phyloP scores from a whole-genome alignment of 148 eudicot species.

The Rhododendron griersonianum region DNA sequence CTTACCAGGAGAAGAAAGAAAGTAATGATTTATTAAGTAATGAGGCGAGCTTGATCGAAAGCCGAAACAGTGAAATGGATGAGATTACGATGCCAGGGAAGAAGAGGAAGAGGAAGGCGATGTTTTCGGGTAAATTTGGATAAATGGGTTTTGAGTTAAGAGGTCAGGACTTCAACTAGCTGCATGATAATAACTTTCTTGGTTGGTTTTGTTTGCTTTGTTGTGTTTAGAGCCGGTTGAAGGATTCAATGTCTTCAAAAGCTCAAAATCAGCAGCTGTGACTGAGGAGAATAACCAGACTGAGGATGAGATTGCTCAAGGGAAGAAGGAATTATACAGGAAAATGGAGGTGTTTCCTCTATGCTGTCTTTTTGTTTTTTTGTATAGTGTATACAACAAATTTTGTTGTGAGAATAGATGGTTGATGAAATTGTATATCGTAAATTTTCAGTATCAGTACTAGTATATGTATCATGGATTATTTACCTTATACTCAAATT shows the following conservation, averaged over 20 bases:
- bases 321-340: constrained; percentile 58
- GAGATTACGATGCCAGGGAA: constrained; percentile 28
- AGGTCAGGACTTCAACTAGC: background rate
- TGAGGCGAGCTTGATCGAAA: constrained; percentile 17
- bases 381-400: background rate
- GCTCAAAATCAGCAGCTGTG: constrained; percentile 32
- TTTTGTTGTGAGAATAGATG: background rate
- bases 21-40: constrained; percentile 23
- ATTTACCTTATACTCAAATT: background rate
- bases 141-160: background rate
- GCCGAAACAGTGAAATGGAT: constrained; percentile 21
- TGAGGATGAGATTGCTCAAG: constrained; percentile 30
- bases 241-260: constrained; percentile 78
- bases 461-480: background rate
- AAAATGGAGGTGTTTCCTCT: constrained; percentile 61
- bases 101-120: constrained; percentile 74
- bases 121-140: constrained; percentile 35
- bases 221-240: constrained; percentile 47
- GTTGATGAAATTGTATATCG: background rate
- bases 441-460: background rate
- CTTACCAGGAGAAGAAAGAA: constrained; percentile 56
- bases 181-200: background rate
- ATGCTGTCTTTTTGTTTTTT: background rate
- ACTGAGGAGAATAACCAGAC: constrained; percentile 28
- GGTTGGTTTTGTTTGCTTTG: constrained; percentile 6